Percentiles rank a stretch among this genome's conserved stretches.
phyloP scores from a whole-genome alignment of 352 stramenopile genomes.

The Phytophthora citrophthora region DNA sequence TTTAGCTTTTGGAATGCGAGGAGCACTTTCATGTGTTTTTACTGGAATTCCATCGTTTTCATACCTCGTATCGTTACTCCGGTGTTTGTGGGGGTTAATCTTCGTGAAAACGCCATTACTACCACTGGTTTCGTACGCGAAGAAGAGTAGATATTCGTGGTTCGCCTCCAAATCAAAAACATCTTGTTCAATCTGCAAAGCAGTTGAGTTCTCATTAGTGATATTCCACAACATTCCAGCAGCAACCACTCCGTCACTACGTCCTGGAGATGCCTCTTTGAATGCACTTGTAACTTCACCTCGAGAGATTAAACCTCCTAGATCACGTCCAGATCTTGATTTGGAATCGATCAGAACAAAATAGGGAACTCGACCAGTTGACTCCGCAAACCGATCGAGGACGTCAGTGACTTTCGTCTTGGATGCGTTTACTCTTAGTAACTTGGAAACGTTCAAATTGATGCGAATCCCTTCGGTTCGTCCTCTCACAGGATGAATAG shows the following conservation, averaged over 20 bases:
- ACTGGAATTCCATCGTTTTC: slow-evolving; percentile 60
- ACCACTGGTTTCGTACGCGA: slow-evolving; percentile 71
- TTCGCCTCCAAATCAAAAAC: slow-evolving; percentile 53
- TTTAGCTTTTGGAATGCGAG: slow-evolving; percentile 48
- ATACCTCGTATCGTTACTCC: slow-evolving; percentile 44
- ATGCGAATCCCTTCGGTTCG: slow-evolving; percentile 57
- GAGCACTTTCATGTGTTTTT: slow-evolving; percentile 56
- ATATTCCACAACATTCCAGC: slow-evolving; percentile 51
- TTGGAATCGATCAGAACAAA: slow-evolving; percentile 71
- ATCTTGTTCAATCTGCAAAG: slow-evolving; percentile 45
- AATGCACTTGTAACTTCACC: slow-evolving; percentile 33
- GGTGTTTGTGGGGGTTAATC: slow-evolving; percentile 68
- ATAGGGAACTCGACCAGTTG: slow-evolving; percentile 54
- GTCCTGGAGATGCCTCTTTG: slow-evolving; percentile 23
- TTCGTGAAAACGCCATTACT: slow-evolving; percentile 75
- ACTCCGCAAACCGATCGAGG: slow-evolving; percentile 26
- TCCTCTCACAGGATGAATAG: slow-evolving; percentile 43
- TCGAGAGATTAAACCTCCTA: slow-evolving; percentile 14
- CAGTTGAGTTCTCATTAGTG: slow-evolving; percentile 52
- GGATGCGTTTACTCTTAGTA: slow-evolving; percentile 30
- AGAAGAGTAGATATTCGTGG: slow-evolving; percentile 69
- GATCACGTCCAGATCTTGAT: slow-evolving; percentile 29
- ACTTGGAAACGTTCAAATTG: slow-evolving; percentile 60
- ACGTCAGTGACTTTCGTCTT: not conserved
- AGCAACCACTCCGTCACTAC: slow-evolving; percentile 49